phyloP scores from a whole-genome alignment of 2,329 filamentous ascomycete genomes.

The Xylaria digitata region DNA sequence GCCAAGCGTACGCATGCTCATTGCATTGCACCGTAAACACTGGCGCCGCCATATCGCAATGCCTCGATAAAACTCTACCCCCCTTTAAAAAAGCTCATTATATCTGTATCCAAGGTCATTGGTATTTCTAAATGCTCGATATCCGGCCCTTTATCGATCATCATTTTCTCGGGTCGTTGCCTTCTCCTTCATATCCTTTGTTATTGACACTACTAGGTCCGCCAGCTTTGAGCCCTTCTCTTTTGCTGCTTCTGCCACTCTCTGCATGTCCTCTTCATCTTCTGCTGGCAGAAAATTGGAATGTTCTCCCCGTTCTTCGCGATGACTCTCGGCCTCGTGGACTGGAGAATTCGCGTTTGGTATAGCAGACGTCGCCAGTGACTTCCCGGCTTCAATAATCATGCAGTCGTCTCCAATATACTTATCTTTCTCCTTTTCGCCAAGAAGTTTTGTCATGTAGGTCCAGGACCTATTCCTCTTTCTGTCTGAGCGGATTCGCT shows the following conservation, averaged over 20 bases:
- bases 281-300: conserved; percentile 18
- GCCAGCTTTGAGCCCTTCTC: conserved; percentile 47
- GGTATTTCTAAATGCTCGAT: neutral
- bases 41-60: neutral
- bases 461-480: conserved; percentile 54
- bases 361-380: conserved; percentile 34
- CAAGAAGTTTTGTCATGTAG: conserved; percentile 63
- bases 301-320: conserved; percentile 24
- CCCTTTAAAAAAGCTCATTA: neutral
- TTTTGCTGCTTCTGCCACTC: conserved; percentile 40
- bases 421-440: conserved; percentile 56
- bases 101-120: neutral
- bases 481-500: conserved; percentile 54
- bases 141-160: conserved; percentile 11
- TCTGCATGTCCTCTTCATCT: conserved; percentile 36
- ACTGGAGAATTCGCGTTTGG: conserved; percentile 35
- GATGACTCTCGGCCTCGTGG: conserved; percentile 27
- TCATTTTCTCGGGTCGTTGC: conserved; percentile 25
- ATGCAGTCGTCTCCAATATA: conserved; percentile 53
- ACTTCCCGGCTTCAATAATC: conserved; percentile 51
- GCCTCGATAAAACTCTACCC: neutral
- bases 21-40: neutral
- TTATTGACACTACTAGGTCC: conserved; percentile 48
- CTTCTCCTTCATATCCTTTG: conserved; percentile 43
- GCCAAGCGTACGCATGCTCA: conserved; percentile 7